phyloP scores from a whole-genome alignment of 1,284 basidiomycete species.

The Gymnopus androsaceus region DNA sequence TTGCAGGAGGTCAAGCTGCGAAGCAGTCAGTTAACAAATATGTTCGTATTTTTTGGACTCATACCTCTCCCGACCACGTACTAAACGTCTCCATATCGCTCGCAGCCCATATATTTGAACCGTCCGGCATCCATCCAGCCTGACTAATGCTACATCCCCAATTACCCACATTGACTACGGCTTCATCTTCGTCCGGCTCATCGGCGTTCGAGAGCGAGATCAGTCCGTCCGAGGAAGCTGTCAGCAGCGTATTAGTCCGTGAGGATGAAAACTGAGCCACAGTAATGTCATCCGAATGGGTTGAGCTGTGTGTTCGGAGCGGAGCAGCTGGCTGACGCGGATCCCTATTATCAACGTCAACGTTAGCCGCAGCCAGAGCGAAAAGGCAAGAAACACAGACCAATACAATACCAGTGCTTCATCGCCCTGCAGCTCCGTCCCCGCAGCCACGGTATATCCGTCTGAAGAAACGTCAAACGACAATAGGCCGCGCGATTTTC shows the following conservation, averaged over 20 bases:
- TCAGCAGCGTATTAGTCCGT: conserved; percentile 52
- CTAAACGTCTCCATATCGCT: conserved; percentile 88
- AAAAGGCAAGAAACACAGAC: conserved; percentile 41
- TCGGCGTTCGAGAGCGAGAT: conserved; percentile 64
- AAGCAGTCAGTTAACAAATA: background rate
- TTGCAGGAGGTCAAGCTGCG: conserved; percentile 51
- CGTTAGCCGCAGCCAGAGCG: background rate
- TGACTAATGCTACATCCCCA: conserved; percentile 78
- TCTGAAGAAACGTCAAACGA: conserved; percentile 70
- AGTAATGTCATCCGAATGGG: conserved; percentile 81
- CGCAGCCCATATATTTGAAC: conserved; percentile 60
- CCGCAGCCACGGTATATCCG: conserved; percentile 67
- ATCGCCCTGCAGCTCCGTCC: conserved; percentile 68
- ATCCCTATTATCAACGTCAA: conserved; percentile 42
- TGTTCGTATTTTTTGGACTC: conserved; percentile 14
- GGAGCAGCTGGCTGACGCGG: conserved; percentile 52
- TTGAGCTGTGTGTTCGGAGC: conserved; percentile 56
- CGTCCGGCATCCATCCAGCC: conserved; percentile 60
- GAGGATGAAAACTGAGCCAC: conserved; percentile 54
- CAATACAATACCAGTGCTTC: conserved; percentile 75
- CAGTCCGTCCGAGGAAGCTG: conserved; percentile 74
- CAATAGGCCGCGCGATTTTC: conserved; percentile 49
- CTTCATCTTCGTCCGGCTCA: conserved; percentile 77
- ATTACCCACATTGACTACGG: conserved; percentile 66
- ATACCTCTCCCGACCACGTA: conserved; percentile 70